Evolutionary conservation across 2,329 filamentous ascomycete genomes (phyloP).

Genomic region (Arthrinium puccinioides): DNA sequence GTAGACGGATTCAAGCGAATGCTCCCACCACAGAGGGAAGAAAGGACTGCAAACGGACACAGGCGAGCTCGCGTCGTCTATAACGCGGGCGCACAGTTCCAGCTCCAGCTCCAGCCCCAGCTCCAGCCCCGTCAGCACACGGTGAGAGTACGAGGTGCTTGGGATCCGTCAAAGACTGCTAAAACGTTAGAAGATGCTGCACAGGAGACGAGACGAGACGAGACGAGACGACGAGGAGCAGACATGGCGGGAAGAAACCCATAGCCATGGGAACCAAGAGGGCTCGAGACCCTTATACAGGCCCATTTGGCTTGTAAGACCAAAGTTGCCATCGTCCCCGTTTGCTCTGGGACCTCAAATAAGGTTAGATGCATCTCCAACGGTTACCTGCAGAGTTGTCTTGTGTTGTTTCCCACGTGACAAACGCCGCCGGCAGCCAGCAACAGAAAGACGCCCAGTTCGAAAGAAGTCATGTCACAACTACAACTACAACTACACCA

Average conservation of each 20-base stretch:
- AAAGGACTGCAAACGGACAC: constrained; percentile 25
- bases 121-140: too few relatives aligned
- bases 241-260: constrained; percentile 1
- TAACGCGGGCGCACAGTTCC: constrained; percentile 15
- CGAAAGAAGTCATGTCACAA: too few relatives aligned
- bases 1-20: constrained; percentile 4
- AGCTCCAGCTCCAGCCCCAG: too few relatives aligned
- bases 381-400: constrained; percentile 29
- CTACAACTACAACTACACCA: too few relatives aligned
- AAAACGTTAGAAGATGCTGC: background rate
- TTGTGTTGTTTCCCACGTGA: constrained; percentile 32
- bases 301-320: background rate
- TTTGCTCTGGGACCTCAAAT: constrained; percentile 26
- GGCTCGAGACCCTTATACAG: background rate
- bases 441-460: too few relatives aligned
- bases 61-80: constrained; percentile 17
- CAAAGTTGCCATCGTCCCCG: constrained; percentile 17
- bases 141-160: too few relatives aligned
- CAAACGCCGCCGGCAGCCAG: too few relatives aligned
- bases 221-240: background rate
- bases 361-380: constrained; percentile 25
- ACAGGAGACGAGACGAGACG: background rate
- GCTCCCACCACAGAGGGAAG: constrained; percentile 10
- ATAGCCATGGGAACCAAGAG: background rate
- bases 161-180: too few relatives aligned